phyloP scores from a whole-genome alignment of 345 rosid species.

The Populus pruinosa region DNA sequence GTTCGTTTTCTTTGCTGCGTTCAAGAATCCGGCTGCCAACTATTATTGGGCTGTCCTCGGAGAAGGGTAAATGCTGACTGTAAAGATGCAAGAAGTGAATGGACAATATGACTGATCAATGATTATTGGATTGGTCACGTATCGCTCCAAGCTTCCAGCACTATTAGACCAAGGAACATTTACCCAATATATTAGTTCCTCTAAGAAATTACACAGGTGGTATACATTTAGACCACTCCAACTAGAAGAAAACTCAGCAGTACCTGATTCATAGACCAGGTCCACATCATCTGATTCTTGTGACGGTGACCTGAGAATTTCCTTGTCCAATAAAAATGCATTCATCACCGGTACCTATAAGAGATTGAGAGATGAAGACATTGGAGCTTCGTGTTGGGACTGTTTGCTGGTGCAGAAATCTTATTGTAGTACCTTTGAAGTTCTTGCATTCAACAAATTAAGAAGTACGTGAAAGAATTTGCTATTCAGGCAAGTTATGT shows the following conservation, averaged over 20 bases:
- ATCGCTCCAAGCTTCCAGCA: background rate
- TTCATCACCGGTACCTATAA: background rate
- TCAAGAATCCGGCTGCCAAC: background rate
- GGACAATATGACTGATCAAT: background rate
- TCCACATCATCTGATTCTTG: background rate
- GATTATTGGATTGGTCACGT: background rate
- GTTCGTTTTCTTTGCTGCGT: background rate
- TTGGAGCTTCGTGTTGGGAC: background rate
- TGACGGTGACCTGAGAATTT: background rate
- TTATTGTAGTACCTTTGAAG: constrained; percentile 41
- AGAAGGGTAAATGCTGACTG: background rate
- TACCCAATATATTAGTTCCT: background rate
- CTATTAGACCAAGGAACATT: background rate
- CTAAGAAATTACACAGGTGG: background rate
- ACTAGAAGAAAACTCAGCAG: background rate
- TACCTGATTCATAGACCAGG: background rate
- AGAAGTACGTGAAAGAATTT: constrained; percentile 56
- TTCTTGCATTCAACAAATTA: constrained; percentile 43
- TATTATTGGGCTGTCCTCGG: background rate
- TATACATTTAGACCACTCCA: background rate
- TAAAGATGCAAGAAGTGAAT: background rate
- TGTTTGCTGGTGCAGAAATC: constrained; percentile 10
- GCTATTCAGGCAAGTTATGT: constrained; percentile 56
- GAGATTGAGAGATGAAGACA: background rate
- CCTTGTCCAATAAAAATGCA: background rate